Evolutionary conservation across 169 alveolate species (phyloP).

Genomic region (Cryptosporidium sp.): DNA sequence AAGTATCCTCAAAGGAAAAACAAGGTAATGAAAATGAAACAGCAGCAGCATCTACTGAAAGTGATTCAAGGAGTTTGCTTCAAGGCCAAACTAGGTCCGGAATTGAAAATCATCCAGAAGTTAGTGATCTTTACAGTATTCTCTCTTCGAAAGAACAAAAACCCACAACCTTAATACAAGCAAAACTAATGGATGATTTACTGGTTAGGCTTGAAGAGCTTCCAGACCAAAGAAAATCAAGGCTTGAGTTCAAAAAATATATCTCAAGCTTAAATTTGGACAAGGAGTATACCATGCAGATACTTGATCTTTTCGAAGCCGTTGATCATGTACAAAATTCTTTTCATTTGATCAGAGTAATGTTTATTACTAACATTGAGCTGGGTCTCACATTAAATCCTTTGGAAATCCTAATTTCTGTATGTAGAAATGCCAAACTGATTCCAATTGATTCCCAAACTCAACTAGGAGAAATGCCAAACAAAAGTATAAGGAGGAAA

Average conservation of each 20-base stretch:
- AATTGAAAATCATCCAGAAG: background rate
- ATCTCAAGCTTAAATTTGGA: background rate
- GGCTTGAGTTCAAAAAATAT: slow-evolving; percentile 18
- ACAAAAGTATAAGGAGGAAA: background rate
- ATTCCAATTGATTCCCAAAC: slow-evolving; percentile 13
- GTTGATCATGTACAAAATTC: slow-evolving; percentile 45
- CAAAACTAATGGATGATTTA: slow-evolving; percentile 36
- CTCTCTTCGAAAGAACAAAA: slow-evolving; percentile 19
- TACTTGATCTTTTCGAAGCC: slow-evolving; percentile 49
- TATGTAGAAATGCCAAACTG: slow-evolving; percentile 62
- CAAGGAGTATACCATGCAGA: background rate
- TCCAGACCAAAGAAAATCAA: slow-evolving; percentile 61
- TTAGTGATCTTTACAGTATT: slow-evolving; percentile 33
- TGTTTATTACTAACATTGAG: slow-evolving; percentile 13
- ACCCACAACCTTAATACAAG: slow-evolving; percentile 2
- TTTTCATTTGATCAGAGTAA: slow-evolving; percentile 20
- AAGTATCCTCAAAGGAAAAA: background rate
- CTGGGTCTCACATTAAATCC: slow-evolving; percentile 52
- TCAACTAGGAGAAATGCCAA: background rate
- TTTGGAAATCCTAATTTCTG: slow-evolving; percentile 31
- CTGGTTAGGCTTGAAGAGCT: slow-evolving; percentile 6
- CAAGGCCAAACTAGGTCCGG: background rate
- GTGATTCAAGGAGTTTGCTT: background rate
- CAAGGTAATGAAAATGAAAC: background rate
- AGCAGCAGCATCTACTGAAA: background rate